phyloP scores from a whole-genome alignment of 78 protist genomes.

The Ministeria vibrans region DNA sequence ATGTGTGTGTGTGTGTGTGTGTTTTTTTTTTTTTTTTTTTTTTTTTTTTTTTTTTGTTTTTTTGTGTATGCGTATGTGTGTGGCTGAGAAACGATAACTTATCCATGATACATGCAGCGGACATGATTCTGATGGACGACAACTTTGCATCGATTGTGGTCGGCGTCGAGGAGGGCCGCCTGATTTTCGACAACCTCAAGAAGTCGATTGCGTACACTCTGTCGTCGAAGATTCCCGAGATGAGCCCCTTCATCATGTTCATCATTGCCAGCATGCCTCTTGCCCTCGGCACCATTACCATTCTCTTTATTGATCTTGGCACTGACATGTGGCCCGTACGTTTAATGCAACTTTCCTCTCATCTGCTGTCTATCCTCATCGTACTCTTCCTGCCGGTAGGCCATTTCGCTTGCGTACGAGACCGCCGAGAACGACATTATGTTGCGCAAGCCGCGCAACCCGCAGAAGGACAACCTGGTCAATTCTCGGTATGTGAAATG shows the following conservation, averaged over 20 bases:
- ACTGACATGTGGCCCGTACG: constrained; percentile 89
- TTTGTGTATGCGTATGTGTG: too few relatives aligned
- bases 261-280: constrained; percentile 69
- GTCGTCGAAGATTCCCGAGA: constrained; percentile 78
- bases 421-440: constrained; percentile 81
- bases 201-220: constrained; percentile 89
- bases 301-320: constrained; percentile 85
- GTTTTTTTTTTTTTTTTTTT: too few relatives aligned
- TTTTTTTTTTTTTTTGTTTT: too few relatives aligned
- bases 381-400: too few relatives aligned
- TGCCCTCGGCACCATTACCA: constrained; percentile 73
- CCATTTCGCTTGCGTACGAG: constrained; percentile 88
- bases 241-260: constrained; percentile 77
- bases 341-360: too few relatives aligned
- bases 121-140: constrained; percentile 89
- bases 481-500: too few relatives aligned
- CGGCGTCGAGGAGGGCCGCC: constrained; percentile 63
- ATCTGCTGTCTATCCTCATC: too few relatives aligned
- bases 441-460: constrained; percentile 77
- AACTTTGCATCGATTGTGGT: constrained; percentile 87
- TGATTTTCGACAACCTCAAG: constrained; percentile 71
- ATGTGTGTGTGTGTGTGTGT: too few relatives aligned
- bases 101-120: too few relatives aligned
- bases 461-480: constrained; percentile 67
- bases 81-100: too few relatives aligned